Conservation (phyloP, 139 green algal genomes). For the Chloropicon primus region DNA sequence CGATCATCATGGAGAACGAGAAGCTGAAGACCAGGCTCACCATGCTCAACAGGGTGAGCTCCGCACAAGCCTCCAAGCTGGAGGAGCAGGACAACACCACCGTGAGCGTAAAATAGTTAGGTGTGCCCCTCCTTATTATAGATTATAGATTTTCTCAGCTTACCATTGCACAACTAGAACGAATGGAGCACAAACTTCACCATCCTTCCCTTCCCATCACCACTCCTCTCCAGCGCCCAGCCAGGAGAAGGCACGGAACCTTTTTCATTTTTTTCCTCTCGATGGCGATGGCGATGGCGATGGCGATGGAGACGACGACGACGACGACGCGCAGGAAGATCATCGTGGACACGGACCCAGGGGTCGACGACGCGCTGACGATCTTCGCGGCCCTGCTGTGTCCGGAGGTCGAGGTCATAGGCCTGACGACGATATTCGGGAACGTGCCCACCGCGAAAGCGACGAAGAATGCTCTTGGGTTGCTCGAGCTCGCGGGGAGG, state of each 20-base stretch:
- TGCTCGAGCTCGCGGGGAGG: conserved; percentile 33
- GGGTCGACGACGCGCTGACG: conserved; percentile 70
- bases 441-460: conserved; percentile 59
- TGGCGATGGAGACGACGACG: neutral
- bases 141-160: no score
- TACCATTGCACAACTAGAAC: no score
- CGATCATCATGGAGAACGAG: neutral
- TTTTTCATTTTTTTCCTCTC: no score
- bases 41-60: neutral
- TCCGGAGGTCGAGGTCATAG: conserved; percentile 57
- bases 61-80: neutral
- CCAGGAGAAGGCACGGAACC: no score
- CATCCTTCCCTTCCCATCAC: no score
- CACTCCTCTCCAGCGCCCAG: no score
- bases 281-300: no score
- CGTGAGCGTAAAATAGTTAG: no score
- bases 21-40: neutral
- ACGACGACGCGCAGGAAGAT: conserved; percentile 22
- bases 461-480: conserved; percentile 57
- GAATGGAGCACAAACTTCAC: no score
- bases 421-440: conserved; percentile 66
- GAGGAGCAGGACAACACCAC: neutral
- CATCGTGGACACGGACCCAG: conserved; percentile 64
- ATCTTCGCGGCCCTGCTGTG: conserved; percentile 58
- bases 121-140: no score